These are phyloP conservation scores for Daedaleopsis sinensis DNA, from an alignment of 768 basidiomycete species.

Conservation along the genomic window DNA sequence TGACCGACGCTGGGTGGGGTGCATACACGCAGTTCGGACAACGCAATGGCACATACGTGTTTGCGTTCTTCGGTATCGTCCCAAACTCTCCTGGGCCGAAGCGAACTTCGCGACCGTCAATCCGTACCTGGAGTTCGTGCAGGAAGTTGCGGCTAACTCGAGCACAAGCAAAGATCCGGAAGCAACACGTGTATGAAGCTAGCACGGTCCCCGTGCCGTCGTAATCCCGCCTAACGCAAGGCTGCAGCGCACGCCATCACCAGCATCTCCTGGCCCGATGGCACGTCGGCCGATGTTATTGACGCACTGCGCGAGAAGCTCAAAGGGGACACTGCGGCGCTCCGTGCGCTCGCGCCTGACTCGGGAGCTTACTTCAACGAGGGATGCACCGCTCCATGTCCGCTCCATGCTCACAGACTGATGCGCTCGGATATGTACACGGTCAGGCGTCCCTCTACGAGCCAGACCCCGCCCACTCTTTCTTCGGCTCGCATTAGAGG, in stretches of 20 bases:
- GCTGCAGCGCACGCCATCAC: constrained; percentile 37
- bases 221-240: constrained; percentile 55
- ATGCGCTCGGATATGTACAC: too few relatives aligned
- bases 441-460: constrained; percentile 48
- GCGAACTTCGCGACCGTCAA: constrained; percentile 39
- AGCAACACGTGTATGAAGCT: too few relatives aligned
- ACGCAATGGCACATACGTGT: background rate
- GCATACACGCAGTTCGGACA: background rate
- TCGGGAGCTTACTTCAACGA: constrained; percentile 52
- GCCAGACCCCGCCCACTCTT: constrained; percentile 41
- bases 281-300: constrained; percentile 19
- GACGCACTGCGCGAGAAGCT: constrained; percentile 15
- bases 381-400: constrained; percentile 31
- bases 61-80: constrained; percentile 16
- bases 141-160: constrained; percentile 23
- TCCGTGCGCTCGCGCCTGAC: constrained; percentile 34
- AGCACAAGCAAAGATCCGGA: constrained; percentile 23
- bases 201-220: too few relatives aligned
- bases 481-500: constrained; percentile 50
- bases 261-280: constrained; percentile 24
- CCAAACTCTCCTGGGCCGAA: constrained; percentile 40
- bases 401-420: too few relatives aligned
- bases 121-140: constrained; percentile 37
- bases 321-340: constrained; percentile 21
- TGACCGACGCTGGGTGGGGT: constrained; percentile 36